Conservation (phyloP, 208 protist species). For the Balamuthia mandrillaris region DNA sequence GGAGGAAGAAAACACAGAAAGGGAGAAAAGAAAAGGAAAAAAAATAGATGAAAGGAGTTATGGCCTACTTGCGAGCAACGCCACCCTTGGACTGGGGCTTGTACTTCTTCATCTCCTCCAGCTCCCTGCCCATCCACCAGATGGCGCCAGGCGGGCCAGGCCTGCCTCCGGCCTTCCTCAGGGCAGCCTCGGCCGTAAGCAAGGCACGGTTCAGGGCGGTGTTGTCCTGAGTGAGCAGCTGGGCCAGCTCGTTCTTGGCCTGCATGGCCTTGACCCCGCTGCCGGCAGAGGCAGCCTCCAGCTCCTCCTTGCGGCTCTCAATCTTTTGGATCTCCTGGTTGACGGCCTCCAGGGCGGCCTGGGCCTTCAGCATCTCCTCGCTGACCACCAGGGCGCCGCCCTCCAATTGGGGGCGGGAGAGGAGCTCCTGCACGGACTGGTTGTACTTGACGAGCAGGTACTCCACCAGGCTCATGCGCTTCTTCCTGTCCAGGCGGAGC, state of each 20-base stretch:
- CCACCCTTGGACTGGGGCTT: slow-evolving; percentile 12
- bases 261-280: background rate
- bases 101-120: slow-evolving; percentile 36
- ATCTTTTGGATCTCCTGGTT: slow-evolving; percentile 47
- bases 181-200: slow-evolving; percentile 44
- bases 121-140: slow-evolving; percentile 24
- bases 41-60: too few species aligned
- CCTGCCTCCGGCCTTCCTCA: slow-evolving; percentile 48
- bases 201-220: slow-evolving; percentile 45
- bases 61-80: background rate
- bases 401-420: slow-evolving; percentile 36
- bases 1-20: too few species aligned
- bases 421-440: background rate
- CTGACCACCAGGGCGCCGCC: too few species aligned
- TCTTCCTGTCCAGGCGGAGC: slow-evolving; percentile 1
- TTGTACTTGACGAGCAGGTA: slow-evolving; percentile 29
- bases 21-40: too few species aligned
- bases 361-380: slow-evolving; percentile 36
- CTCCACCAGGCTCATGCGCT: slow-evolving; percentile 35
- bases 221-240: background rate
- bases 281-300: background rate
- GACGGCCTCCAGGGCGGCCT: slow-evolving; percentile 10
- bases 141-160: too few species aligned
- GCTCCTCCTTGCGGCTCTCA: slow-evolving; percentile 29
- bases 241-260: background rate